Evolutionary conservation across 768 basidiomycete species (phyloP).

Genomic region (Tylopilus balloui): DNA sequence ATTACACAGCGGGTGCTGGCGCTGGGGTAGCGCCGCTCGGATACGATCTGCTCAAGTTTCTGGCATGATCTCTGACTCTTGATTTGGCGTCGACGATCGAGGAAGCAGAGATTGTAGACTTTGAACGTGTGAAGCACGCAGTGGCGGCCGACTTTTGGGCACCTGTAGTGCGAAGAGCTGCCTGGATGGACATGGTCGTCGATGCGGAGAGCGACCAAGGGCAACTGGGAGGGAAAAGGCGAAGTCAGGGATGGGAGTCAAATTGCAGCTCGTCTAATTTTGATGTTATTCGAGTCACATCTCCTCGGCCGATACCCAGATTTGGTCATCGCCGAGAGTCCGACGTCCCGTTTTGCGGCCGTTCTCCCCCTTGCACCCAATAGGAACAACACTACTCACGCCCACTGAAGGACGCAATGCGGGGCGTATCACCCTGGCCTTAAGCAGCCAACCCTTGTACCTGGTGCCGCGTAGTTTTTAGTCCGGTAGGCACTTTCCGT

Average conservation of each 20-base stretch:
- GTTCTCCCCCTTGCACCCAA: conserved; percentile 1
- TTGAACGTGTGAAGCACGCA: conserved; percentile 41
- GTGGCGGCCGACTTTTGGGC: conserved; percentile 34
- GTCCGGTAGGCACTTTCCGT: too few relatives aligned
- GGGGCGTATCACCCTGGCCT: too few relatives aligned
- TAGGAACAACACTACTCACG: not conserved
- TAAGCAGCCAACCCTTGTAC: too few relatives aligned
- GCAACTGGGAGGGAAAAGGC: conserved; percentile 1
- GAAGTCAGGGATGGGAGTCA: conserved; percentile 8
- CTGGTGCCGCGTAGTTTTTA: too few relatives aligned
- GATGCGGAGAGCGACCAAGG: conserved; percentile 8
- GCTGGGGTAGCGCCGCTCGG: conserved; percentile 55
- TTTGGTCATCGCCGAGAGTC: conserved; percentile 19
- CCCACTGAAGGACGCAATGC: too few relatives aligned
- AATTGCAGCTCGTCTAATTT: conserved; percentile 5
- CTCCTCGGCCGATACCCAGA: conserved; percentile 25
- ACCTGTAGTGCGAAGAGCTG: conserved; percentile 40
- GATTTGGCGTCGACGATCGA: conserved; percentile 77
- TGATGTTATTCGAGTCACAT: conserved; percentile 19
- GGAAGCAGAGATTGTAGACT: conserved; percentile 45
- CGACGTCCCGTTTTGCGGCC: conserved; percentile 8
- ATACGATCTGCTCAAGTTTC: conserved; percentile 69
- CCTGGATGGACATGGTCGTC: conserved; percentile 40
- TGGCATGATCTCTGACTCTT: conserved; percentile 72
- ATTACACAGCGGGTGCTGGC: conserved; percentile 61